phyloP scores from a whole-genome alignment of 257 asterid genomes.

The Solanum okadae region DNA sequence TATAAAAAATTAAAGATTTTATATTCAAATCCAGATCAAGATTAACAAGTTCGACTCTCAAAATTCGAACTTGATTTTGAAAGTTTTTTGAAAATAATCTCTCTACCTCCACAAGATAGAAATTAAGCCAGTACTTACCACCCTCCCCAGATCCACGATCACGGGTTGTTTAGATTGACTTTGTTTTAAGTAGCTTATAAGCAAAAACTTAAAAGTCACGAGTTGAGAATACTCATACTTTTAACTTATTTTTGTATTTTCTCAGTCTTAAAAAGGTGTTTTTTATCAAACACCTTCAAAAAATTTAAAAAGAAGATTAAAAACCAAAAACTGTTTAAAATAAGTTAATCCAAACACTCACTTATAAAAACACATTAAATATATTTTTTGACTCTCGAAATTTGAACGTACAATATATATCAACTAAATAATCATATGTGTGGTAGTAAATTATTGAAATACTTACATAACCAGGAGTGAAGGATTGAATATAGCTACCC shows the following conservation, averaged over 20 bases:
- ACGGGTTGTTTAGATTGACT: not conserved
- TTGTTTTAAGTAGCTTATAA: no score
- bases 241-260: no score
- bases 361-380: not conserved
- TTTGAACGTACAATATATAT: no score
- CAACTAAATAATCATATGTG: not conserved
- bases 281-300: no score
- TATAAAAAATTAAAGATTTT: no score
- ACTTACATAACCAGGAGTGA: conserved; percentile 21
- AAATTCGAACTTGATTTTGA: not conserved
- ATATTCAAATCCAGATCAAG: not conserved
- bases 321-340: not conserved
- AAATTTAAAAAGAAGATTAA: no score
- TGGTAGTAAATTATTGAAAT: not conserved
- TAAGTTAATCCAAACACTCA: rapidly evolving
- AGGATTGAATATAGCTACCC: not conserved
- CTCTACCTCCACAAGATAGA: no score
- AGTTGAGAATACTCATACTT: not conserved
- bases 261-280: no score
- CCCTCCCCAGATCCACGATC: not conserved
- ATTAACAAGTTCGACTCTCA: not conserved
- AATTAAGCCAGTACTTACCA: no score
- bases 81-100: no score
- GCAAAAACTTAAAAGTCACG: not conserved
- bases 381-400: not conserved